Percentiles rank a stretch among this genome's conserved stretches.
phyloP scores from a whole-genome alignment of 352 stramenopile species.

The Phytophthora macrochlamydospora region DNA sequence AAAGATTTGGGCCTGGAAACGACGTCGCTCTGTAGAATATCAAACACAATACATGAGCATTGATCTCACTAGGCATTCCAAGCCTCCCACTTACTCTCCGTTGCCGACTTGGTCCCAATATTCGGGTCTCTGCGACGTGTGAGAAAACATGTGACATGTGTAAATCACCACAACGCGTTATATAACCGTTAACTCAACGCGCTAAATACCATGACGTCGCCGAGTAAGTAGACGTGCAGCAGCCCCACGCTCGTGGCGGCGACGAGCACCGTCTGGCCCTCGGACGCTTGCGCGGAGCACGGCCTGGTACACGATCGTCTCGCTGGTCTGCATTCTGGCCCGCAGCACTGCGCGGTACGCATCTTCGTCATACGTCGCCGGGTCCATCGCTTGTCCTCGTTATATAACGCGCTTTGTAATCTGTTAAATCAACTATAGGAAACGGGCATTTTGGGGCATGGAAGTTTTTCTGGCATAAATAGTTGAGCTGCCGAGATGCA shows the following conservation, averaged over 20 bases:
- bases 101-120: slow-evolving; percentile 58
- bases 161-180: background rate
- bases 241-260: slow-evolving; percentile 68
- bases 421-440: too few relatives aligned
- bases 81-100: slow-evolving; percentile 32
- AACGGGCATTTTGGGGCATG: too few relatives aligned
- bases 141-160: background rate
- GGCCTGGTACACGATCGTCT: slow-evolving; percentile 60
- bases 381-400: slow-evolving; percentile 43
- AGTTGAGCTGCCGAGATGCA: too few relatives aligned
- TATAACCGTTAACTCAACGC: background rate
- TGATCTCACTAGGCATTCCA: background rate
- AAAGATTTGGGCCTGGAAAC: slow-evolving; percentile 54
- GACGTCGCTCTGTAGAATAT: slow-evolving; percentile 35
- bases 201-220: slow-evolving; percentile 37
- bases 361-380: slow-evolving; percentile 62
- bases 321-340: slow-evolving; percentile 53
- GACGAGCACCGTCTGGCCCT: slow-evolving; percentile 52
- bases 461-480: too few relatives aligned
- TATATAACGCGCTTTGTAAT: too few relatives aligned
- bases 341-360: slow-evolving; percentile 53
- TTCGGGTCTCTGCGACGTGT: slow-evolving; percentile 20
- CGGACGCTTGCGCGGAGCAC: slow-evolving; percentile 27
- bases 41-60: slow-evolving; percentile 13
- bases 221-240: slow-evolving; percentile 64